A percentile compares a stretch with the other conserved stretches of the same genome.
Conservation (phyloP, 441 rosid genomes). For the Gossypium schwendimanii region DNA sequence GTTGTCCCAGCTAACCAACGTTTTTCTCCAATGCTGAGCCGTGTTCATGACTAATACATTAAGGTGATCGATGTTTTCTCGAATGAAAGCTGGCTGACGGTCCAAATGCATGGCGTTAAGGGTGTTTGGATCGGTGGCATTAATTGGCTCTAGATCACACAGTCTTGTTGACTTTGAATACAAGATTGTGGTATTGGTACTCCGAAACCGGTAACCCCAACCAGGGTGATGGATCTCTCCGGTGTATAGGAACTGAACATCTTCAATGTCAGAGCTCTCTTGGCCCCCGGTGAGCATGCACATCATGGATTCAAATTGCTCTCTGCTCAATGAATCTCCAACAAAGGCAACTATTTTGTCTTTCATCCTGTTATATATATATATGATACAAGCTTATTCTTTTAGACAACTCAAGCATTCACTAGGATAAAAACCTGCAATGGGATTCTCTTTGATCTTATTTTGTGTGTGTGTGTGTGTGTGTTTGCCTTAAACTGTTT, state of each 20-base stretch:
- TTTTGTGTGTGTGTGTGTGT: not conserved
- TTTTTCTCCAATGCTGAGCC: constrained; percentile 39
- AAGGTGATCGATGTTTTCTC: constrained; percentile 16
- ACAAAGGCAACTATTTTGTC: constrained; percentile 34
- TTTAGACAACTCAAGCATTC: not conserved
- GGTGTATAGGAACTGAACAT: constrained; percentile 15
- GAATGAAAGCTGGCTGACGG: constrained; percentile 34
- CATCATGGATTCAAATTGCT: constrained; percentile 43
- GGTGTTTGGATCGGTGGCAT: constrained; percentile 18
- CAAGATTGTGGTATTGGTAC: constrained; percentile 36
- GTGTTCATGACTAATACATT: constrained; percentile 36
- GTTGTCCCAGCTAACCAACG: constrained; percentile 25
- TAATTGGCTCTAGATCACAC: constrained; percentile 31
- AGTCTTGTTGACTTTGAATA: constrained; percentile 40
- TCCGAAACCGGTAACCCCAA: constrained; percentile 34
- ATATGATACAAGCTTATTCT: not conserved
- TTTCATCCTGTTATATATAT: constrained; percentile 20
- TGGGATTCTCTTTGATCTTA: not conserved
- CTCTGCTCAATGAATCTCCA: constrained; percentile 41
- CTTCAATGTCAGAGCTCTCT: constrained; percentile 21
- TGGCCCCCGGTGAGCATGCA: constrained; percentile 36
- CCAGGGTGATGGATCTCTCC: constrained; percentile 33
- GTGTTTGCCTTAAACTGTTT: not conserved
- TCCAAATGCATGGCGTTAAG: constrained; percentile 40
- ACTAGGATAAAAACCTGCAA: not conserved